Evolutionary conservation across 2,329 filamentous ascomycete genomes (phyloP), one percentile per base, ranked within the genome.

Genomic region (Colletotrichum chlorophyti): DNA sequence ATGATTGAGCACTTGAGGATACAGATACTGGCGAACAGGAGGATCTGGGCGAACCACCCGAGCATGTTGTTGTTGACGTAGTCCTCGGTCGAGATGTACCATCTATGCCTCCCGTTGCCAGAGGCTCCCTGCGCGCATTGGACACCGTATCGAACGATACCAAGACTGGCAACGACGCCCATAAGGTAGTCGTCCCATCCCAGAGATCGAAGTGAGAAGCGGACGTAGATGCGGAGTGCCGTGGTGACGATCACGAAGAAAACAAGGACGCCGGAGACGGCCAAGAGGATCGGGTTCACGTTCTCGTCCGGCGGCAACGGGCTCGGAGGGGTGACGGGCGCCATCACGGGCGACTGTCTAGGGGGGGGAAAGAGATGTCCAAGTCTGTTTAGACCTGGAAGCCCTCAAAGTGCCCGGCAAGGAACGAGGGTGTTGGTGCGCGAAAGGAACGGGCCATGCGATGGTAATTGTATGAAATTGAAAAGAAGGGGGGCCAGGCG

Each of bases 1-100:
- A 75, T 69, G 46, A 79, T 77, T 4, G 74, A 78, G 24, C 73
- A 66, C 54, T 79, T 79, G 41, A 79, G 66, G 2, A 78, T 52
- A 34, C 71, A 74, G 29, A 77, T 70, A 35, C 69, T 70, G 10
- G 67, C 64, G 55, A 78, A 79, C 3, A 79, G 69, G 17, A 76
- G 65, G 12, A 78, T 66, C 64, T 78, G 75, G 4, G 71, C 73
- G 40, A 71, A 65, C 74, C 74, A 78, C 2, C 72, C 71, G 4
- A 72, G 66, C 64, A 73, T 72, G 59, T 72, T 75, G 55, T 74
- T 71, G 34, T 63, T 66, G 49, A 68, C 49, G 48, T 75, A 74
- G 15, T 75, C 50, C 4, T 68, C 62, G 1, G 63, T 24, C 6
- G 65, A 51, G 11, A 78, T 65, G 34, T 69, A 76, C 64, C 66